Evolutionary conservation across 1,284 basidiomycete species (phyloP).

Genomic region (Ustilago hordei): DNA sequence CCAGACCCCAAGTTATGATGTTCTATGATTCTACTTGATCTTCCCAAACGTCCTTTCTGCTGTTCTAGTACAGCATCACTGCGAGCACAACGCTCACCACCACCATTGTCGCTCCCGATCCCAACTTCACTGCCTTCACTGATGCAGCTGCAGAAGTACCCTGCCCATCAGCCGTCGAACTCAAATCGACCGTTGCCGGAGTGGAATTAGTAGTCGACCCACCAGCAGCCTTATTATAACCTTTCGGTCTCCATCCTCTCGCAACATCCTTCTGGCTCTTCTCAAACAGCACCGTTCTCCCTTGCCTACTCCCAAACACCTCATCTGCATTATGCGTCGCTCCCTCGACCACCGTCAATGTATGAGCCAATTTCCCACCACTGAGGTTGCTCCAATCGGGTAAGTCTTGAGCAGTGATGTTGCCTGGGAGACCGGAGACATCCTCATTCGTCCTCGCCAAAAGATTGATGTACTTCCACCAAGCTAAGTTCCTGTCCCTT

Average conservation of each 20-base stretch:
- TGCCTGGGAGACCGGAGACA: conserved; percentile 58
- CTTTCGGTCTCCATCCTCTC: conserved; percentile 64
- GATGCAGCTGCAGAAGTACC: neutral
- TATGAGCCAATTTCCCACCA: conserved; percentile 43
- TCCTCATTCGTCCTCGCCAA: conserved; percentile 59
- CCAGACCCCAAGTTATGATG: neutral
- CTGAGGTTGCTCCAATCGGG: conserved; percentile 63
- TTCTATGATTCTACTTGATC: neutral
- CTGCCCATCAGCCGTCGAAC: neutral
- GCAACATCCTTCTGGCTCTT: conserved; percentile 30
- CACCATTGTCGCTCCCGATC: neutral
- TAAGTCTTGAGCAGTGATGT: conserved; percentile 29
- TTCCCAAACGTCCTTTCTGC: neutral
- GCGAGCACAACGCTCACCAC: neutral
- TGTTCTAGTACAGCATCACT: conserved; percentile 1
- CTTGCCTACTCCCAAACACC: conserved; percentile 57
- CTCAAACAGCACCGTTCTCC: conserved; percentile 63
- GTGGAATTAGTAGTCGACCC: neutral
- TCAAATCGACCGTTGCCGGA: neutral
- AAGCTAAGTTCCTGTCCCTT: conserved; percentile 63
- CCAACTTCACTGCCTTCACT: neutral
- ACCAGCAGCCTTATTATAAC: conserved; percentile 30
- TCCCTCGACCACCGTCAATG: conserved; percentile 58
- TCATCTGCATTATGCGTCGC: conserved; percentile 59
- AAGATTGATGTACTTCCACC: conserved; percentile 67